Base-by-base conservation (phyloP, 1,284 basidiomycete species). In the Leccinum subspadiceum region DNA sequence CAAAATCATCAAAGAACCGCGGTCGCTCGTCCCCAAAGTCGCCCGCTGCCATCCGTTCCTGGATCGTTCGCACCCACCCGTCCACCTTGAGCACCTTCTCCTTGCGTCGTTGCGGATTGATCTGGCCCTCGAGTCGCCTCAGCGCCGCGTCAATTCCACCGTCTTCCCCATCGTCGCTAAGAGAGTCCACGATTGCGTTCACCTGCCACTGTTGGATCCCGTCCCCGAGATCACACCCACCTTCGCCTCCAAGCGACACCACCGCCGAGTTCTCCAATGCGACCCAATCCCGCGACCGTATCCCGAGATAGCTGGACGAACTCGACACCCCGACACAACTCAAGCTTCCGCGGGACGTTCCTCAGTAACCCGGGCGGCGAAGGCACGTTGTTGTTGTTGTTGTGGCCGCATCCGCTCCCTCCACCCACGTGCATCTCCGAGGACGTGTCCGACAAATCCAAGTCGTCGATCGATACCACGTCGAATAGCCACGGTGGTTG, bases 111-210 rank as follows among this genome's bases (percentile, higher is more conserved):
- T 84, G 78, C 0, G 82, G 82, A 71, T 90, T 92, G 60, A 94
- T 90, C 69, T 93, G 86, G 0, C 93, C 93, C 73, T 95, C 92
- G 53, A 95, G 79, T 9, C 89, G 79, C 44, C 82, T 79, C 61
- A 95, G 70, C 5, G 93, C 93, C 7, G 86, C 89, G 54, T 93
- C 91, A 15, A 91, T 88, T 66, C 90, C 92, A 0, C 92, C 91
- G 3, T 73, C 80, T 60, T 87, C 89, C 22, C 84, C 89, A 7
- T 92, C 84, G 60, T 91, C 86, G 64, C 85, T 89, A 58, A 93
- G 73, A 20, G 87, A 20, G 87, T 92, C 89, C 26, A 90, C 80
- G 35, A 93, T 77, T 31, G 90, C 90, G 65, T 89, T 88, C 67
- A 92, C 76, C 66, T 92, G 90, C 91, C 91, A 93, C 56, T 84